Evolutionary conservation across 2,329 filamentous ascomycete species (phyloP).

Genomic region (Sporothrix sp.): DNA sequence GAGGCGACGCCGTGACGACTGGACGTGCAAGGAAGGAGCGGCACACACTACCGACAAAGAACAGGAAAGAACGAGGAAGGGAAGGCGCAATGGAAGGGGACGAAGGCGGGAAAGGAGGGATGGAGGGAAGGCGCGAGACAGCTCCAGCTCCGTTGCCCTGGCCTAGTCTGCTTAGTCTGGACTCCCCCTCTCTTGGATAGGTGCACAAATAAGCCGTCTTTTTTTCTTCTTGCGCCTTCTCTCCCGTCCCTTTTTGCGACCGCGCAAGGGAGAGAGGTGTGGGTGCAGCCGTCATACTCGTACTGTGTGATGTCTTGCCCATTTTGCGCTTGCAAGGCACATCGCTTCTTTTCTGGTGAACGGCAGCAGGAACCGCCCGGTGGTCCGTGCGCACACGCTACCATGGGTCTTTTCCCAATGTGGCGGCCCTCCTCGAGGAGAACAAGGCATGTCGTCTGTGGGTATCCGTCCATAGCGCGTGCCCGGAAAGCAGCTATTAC

Average conservation of each 20-base stretch:
- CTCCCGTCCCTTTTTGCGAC: conserved; percentile 5
- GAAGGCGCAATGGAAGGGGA: conserved; percentile 6
- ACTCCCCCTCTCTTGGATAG: no score
- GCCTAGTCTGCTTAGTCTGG: neutral
- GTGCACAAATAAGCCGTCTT: neutral
- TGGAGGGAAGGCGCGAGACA: conserved; percentile 3
- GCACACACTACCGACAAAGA: neutral
- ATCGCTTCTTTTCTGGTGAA: neutral
- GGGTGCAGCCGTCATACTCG: no score
- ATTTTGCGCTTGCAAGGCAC: neutral
- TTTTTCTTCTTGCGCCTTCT: neutral
- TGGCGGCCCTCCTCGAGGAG: conserved; percentile 61
- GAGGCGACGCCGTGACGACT: conserved; percentile 7
- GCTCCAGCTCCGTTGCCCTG: conserved; percentile 1
- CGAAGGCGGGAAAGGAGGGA: conserved; percentile 1
- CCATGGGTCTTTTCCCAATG: conserved; percentile 61
- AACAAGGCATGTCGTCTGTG: conserved; percentile 74
- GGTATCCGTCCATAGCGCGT: conserved; percentile 76
- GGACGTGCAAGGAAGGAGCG: neutral
- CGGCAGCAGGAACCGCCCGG: conserved; percentile 1
- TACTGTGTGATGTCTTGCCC: no score
- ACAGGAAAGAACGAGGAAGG: conserved; percentile 2
- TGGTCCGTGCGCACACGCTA: conserved; percentile 5
- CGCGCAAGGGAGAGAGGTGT: conserved; percentile 1
- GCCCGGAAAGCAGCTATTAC: conserved; percentile 87